Evolutionary conservation across 139 green algal genomes (phyloP).

Genomic region (Microglena sp.): DNA sequence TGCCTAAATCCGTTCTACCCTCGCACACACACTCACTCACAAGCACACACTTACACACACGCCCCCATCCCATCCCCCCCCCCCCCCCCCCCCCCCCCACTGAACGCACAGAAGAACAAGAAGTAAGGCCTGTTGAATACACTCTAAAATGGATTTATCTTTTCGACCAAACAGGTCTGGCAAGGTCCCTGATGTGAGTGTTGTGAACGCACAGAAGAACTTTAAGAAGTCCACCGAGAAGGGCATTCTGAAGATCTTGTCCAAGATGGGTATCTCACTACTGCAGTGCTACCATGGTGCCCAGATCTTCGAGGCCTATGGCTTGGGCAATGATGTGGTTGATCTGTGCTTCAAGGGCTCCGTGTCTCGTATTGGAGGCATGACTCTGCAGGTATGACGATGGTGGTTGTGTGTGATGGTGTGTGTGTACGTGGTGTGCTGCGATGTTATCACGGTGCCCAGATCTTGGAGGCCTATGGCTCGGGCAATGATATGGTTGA

Average conservation of each 20-base stretch:
- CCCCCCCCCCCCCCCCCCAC: no score
- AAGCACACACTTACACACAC: no score
- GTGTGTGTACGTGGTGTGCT: not conserved
- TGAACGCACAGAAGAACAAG: no score
- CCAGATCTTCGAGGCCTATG: conserved; percentile 99
- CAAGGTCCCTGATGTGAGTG: conserved; percentile 63
- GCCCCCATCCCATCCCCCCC: no score
- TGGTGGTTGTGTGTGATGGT: not conserved
- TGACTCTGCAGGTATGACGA: conserved; percentile 38
- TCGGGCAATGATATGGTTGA: conserved; percentile 86
- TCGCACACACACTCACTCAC: no score
- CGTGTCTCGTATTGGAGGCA: conserved; percentile 92
- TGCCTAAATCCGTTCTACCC: no score
- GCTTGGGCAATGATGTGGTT: conserved; percentile 83
- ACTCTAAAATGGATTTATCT: no score
- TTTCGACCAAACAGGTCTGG: no score
- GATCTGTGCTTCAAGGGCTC: conserved; percentile 68
- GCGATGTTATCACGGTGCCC: conserved; percentile 80
- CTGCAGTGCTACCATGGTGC: conserved; percentile 82
- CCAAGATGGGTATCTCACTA: conserved; percentile 99
- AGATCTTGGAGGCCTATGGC: conserved; percentile 99
- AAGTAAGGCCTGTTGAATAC: no score
- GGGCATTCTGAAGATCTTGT: conserved; percentile 98
- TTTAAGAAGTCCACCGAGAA: conserved; percentile 91
- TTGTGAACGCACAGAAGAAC: conserved; percentile 79